A percentile compares a stretch with the other conserved stretches of the same genome.
These are phyloP conservation scores for Patellaria atrata DNA, from an alignment of 495 filamentous ascomycete species.

Conservation along the genomic window DNA sequence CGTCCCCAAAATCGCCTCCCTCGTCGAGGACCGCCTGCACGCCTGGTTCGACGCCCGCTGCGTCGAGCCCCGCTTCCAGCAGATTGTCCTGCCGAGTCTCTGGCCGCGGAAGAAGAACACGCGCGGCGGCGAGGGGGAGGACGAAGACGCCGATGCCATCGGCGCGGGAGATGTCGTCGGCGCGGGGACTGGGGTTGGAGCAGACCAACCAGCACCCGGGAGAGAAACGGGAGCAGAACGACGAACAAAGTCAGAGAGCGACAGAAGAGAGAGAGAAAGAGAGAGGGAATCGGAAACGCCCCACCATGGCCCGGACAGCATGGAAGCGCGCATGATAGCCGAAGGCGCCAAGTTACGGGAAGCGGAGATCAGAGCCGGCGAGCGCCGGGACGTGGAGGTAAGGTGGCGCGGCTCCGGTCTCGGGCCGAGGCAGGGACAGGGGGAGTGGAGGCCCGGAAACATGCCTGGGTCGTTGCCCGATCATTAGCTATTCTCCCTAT, in stretches of 20 bases:
- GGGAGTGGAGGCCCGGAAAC: slow-evolving; percentile 1
- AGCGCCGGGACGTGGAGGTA: too few relatives aligned
- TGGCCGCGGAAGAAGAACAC: slow-evolving; percentile 88
- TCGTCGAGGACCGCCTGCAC: slow-evolving; percentile 81
- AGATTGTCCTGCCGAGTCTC: slow-evolving; percentile 81
- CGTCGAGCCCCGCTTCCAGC: slow-evolving; percentile 90
- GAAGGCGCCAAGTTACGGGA: slow-evolving; percentile 18
- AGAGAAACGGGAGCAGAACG: not conserved
- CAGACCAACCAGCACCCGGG: not conserved
- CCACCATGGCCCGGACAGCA: not conserved
- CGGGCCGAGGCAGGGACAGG: not conserved
- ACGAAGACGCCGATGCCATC: slow-evolving; percentile 27
- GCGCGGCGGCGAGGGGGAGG: slow-evolving; percentile 38
- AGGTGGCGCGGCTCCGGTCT: too few relatives aligned
- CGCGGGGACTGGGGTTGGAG: slow-evolving; percentile 4
- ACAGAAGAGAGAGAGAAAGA: too few relatives aligned
- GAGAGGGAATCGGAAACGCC: not conserved
- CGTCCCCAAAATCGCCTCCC: slow-evolving; percentile 91
- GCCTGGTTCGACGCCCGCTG: slow-evolving; percentile 95
- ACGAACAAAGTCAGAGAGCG: not conserved
- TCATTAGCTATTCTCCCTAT: too few relatives aligned
- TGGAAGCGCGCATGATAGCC: slow-evolving; percentile 14
- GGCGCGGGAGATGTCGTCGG: slow-evolving; percentile 5
- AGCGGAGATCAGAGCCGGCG: slow-evolving; percentile 14
- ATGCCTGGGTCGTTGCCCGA: too few relatives aligned